These are phyloP conservation scores for Fusarium drepaniforme DNA, from an alignment of 2,329 filamentous ascomycete genomes.

Conservation along the genomic window DNA sequence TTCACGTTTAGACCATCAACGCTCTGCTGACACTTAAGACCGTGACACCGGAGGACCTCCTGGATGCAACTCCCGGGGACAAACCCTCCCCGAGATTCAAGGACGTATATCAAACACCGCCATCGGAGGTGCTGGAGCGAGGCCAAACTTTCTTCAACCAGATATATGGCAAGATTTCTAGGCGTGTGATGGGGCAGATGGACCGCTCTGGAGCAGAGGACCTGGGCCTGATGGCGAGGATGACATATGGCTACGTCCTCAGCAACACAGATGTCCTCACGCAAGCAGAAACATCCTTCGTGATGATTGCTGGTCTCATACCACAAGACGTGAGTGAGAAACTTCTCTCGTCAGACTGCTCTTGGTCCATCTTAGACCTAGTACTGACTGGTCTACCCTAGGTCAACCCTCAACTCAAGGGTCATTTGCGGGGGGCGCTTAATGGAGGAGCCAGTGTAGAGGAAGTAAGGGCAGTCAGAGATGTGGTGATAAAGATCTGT, in stretches of 20 bases:
- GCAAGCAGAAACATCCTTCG: slow-evolving; percentile 40
- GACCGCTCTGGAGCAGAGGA: slow-evolving; percentile 42
- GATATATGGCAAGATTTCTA: slow-evolving; percentile 42
- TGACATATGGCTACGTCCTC: slow-evolving; percentile 43
- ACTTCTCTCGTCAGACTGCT: neutral
- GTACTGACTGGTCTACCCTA: slow-evolving; percentile 16
- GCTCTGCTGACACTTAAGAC: slow-evolving; percentile 39
- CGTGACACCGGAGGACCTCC: slow-evolving; percentile 39
- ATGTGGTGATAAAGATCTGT: slow-evolving; percentile 41
- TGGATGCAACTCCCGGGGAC: slow-evolving; percentile 22
- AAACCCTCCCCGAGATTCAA: slow-evolving; percentile 19
- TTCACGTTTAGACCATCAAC: slow-evolving; percentile 38
- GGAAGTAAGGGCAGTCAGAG: slow-evolving; percentile 43
- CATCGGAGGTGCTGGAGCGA: slow-evolving; percentile 30
- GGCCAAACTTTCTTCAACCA: slow-evolving; percentile 39
- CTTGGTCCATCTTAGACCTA: neutral
- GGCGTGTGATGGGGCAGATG: slow-evolving; percentile 43
- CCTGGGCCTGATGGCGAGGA: slow-evolving; percentile 40
- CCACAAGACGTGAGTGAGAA: slow-evolving; percentile 41
- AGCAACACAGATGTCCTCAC: slow-evolving; percentile 43
- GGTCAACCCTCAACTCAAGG: slow-evolving; percentile 45
- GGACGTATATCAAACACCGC: slow-evolving; percentile 35
- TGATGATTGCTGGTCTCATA: slow-evolving; percentile 45
- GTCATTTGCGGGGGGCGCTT: slow-evolving; percentile 41
- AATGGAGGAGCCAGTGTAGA: slow-evolving; percentile 43